Conservation (phyloP, 176 grass and related monocot genomes). For the Raddia distichophylla region DNA sequence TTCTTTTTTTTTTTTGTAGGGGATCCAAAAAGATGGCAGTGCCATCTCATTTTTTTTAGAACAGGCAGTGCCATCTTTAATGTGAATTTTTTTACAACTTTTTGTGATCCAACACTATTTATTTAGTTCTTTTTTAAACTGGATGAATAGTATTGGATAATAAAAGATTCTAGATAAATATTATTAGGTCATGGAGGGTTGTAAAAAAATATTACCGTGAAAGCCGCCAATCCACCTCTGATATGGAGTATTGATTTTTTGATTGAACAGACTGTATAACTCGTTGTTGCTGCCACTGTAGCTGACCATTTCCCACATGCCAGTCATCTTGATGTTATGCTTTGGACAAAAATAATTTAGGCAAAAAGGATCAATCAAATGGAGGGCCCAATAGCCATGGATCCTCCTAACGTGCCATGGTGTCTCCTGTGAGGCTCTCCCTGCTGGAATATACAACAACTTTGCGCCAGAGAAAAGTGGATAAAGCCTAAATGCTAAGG, state of each 20-base stretch:
- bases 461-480: constrained; percentile 26
- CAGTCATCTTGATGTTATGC: no score
- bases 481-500: constrained; percentile 5
- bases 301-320: neutral
- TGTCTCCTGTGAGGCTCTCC: constrained; percentile 29
- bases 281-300: neutral
- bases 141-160: no score
- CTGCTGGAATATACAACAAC: constrained; percentile 24
- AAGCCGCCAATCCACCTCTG: neutral
- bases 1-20: no score
- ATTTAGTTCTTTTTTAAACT: no score
- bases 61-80: no score
- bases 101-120: no score
- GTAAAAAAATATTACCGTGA: no score
- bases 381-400: neutral
- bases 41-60: no score
- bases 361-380: neutral
- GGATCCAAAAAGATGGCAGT: no score
- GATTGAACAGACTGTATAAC: neutral
- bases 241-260: neutral
- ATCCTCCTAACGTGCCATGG: constrained; percentile 2
- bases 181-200: no score
- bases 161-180: no score
- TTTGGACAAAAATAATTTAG: neutral
- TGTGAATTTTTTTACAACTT: no score